These are phyloP conservation scores for Thelephora terrestris DNA, from an alignment of 1,284 basidiomycete species.

Conservation along the genomic window DNA sequence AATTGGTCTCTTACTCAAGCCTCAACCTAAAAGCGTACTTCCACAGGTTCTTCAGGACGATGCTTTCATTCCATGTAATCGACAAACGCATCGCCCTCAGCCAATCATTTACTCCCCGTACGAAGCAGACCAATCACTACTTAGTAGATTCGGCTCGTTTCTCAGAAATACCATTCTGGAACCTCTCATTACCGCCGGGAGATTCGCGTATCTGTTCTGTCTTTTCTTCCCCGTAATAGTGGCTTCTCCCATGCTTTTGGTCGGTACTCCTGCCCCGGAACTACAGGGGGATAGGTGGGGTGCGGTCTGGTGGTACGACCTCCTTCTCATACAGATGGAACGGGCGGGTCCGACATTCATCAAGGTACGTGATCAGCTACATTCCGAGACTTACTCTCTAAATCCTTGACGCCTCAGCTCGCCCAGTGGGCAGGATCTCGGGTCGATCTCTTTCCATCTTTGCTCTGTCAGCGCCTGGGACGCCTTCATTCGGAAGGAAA, in stretches of 20 bases:
- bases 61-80: conserved; percentile 46
- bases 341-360: conserved; percentile 94
- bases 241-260: conserved; percentile 74
- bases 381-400: neutral
- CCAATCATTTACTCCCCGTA: conserved; percentile 47
- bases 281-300: conserved; percentile 71
- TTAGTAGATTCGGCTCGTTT: conserved; percentile 31
- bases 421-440: conserved; percentile 98
- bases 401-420: conserved; percentile 39
- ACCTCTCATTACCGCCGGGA: conserved; percentile 73
- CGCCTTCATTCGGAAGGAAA: conserved; percentile 85
- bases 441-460: conserved; percentile 88
- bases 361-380: conserved; percentile 48
- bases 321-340: conserved; percentile 88
- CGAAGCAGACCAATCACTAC: conserved; percentile 41
- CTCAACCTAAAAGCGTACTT: conserved; percentile 29
- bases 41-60: conserved; percentile 47
- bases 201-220: conserved; percentile 78
- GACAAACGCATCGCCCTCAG: conserved; percentile 13
- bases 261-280: conserved; percentile 51
- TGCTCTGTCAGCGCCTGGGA: conserved; percentile 83
- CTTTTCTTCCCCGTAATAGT: conserved; percentile 88
- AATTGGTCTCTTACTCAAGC: conserved; percentile 36
- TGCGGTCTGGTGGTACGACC: conserved; percentile 91
- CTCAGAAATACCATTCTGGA: conserved; percentile 64